Percentiles rank a stretch among this genome's conserved stretches.
phyloP scores from a whole-genome alignment of 78 protist species.

The Dictyostelium firmibasis region DNA sequence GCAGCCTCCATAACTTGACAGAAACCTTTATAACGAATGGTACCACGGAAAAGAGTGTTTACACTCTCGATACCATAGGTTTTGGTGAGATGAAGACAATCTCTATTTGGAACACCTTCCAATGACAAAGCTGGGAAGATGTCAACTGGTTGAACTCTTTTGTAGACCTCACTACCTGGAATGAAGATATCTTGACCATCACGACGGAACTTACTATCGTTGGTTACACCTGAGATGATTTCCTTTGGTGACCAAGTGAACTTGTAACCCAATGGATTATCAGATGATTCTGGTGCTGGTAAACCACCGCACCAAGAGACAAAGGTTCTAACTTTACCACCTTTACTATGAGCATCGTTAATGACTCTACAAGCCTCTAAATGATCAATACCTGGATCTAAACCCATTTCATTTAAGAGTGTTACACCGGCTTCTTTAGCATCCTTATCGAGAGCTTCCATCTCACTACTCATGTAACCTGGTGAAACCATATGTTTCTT shows the following conservation, averaged over 20 bases:
- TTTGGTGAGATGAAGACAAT: conserved; percentile 15
- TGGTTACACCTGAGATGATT: conserved; percentile 77
- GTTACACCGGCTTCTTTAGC: conserved; percentile 76
- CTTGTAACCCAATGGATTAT: conserved; percentile 89
- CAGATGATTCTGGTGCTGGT: conserved; percentile 90
- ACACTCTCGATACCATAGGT: conserved; percentile 44
- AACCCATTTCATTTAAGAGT: conserved; percentile 85
- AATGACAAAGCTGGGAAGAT: conserved; percentile 78
- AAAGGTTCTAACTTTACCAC: conserved; percentile 85
- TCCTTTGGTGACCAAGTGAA: conserved; percentile 93
- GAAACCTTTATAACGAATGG: conserved; percentile 77
- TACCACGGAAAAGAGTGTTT: conserved; percentile 81
- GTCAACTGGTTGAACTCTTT: conserved; percentile 56
- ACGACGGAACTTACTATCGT: conserved; percentile 61
- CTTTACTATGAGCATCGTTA: conserved; percentile 14
- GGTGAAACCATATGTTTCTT: conserved; percentile 76
- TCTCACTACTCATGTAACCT: conserved; percentile 77
- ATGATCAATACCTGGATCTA: conserved; percentile 93
- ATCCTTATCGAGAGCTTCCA: conserved; percentile 25
- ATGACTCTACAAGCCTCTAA: conserved; percentile 81
- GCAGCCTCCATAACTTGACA: conserved; percentile 78
- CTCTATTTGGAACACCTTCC: conserved; percentile 82
- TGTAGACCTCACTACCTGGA: conserved; percentile 64
- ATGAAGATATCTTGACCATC: conserved; percentile 80
- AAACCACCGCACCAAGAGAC: conserved; percentile 92